Evolutionary conservation across 1,139 yeast genomes (phyloP).

Genomic region (Candida sojae): DNA sequence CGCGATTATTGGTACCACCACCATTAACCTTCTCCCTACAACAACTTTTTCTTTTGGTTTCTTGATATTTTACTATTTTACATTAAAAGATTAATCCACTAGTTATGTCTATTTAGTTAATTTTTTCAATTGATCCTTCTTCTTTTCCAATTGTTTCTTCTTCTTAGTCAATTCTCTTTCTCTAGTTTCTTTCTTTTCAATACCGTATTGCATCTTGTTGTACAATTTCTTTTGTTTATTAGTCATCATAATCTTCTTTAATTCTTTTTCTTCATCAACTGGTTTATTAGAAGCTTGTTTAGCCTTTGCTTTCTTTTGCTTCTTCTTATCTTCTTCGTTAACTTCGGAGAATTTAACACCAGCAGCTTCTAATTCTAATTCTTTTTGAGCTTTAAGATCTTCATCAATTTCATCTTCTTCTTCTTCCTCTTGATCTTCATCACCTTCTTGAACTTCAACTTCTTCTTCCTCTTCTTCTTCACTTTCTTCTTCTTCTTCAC

Average conservation of each 20-base stretch:
- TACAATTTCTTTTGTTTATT: constrained; percentile 93
- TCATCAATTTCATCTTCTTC: constrained; percentile 53
- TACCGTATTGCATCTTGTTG: constrained; percentile 93
- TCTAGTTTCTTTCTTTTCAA: constrained; percentile 80
- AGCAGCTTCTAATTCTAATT: constrained; percentile 86
- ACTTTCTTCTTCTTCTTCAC: constrained; percentile 46
- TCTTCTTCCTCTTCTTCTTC: constrained; percentile 54
- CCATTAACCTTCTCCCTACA: too few relatives aligned
- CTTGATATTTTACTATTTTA: background rate
- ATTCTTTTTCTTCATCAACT: constrained; percentile 81
- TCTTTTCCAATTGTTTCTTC: constrained; percentile 74
- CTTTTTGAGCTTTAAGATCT: constrained; percentile 71
- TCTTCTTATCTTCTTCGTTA: constrained; percentile 25
- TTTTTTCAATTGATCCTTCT: constrained; percentile 56
- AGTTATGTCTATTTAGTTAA: background rate
- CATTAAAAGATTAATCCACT: background rate
- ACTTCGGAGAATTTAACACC: constrained; percentile 77
- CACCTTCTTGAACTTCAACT: constrained; percentile 47
- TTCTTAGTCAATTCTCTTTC: constrained; percentile 73
- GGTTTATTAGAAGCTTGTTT: constrained; percentile 7
- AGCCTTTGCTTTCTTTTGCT: constrained; percentile 25
- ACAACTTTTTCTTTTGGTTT: too few relatives aligned
- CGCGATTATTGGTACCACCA: too few relatives aligned
- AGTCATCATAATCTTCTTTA: constrained; percentile 95
- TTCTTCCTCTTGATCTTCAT: constrained; percentile 47